Conservation (phyloP, 352 stramenopile genomes). For the Globisporangium echinulatum region DNA sequence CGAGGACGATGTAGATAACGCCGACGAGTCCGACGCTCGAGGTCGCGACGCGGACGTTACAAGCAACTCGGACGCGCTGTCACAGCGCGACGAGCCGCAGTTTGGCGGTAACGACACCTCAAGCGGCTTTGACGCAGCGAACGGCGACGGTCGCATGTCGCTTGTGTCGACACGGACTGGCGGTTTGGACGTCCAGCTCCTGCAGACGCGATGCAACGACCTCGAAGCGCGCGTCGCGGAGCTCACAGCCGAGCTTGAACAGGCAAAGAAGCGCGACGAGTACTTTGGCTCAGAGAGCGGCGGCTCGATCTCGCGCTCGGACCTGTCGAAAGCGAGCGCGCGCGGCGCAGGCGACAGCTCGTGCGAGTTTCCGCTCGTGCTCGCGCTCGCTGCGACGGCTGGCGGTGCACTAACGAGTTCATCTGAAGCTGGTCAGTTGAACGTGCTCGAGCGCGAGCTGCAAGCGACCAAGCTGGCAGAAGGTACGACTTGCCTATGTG, state of each 20-base stretch:
- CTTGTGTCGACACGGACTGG: constrained; percentile 2
- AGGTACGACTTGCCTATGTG: constrained; percentile 16
- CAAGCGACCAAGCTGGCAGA: constrained; percentile 41
- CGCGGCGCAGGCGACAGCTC: constrained; percentile 61
- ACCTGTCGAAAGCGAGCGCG: constrained; percentile 63
- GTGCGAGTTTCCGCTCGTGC: constrained; percentile 76
- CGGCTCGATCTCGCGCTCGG: constrained; percentile 54
- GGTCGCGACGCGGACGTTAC: constrained; percentile 24
- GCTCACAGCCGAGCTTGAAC: constrained; percentile 60
- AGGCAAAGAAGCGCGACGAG: constrained; percentile 57
- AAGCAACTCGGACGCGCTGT: constrained; percentile 5
- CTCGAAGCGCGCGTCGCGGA: constrained; percentile 56
- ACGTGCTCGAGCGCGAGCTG: constrained; percentile 55
- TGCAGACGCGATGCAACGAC: constrained; percentile 67
- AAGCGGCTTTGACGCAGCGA: constrained; percentile 22
- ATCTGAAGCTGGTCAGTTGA: constrained; percentile 53
- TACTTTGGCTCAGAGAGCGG: constrained; percentile 69
- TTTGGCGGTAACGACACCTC: constrained; percentile 9
- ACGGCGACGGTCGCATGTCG: constrained; percentile 6
- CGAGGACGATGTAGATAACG: constrained; percentile 21
- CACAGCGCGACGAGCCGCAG: constrained; percentile 6
- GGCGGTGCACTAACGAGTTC: constrained; percentile 68
- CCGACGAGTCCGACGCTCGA: constrained; percentile 16
- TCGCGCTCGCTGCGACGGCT: constrained; percentile 68
- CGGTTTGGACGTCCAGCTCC: constrained; percentile 31